Evolutionary conservation across 2,329 filamentous ascomycete genomes (phyloP), one percentile per base, ranked within the genome.

Genomic region (Pseudomassariella vexata): DNA sequence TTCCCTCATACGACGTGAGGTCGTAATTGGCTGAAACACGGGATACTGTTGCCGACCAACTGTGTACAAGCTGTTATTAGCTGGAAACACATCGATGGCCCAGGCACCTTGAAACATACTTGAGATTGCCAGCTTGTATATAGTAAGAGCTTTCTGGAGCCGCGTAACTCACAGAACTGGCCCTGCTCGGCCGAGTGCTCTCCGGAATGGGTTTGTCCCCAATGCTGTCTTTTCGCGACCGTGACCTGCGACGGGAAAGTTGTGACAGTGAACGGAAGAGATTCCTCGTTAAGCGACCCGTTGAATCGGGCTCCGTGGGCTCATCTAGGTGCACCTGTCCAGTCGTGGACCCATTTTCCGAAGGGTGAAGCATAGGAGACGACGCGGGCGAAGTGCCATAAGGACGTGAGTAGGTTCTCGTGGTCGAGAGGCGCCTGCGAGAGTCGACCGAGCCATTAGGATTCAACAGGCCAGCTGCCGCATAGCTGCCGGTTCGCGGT

Each of bases 21-120:
- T 68, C 58, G 46, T 67, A 65, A 35, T 61, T 62, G 42, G 59
- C 59, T 5, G 63, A 66, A 5, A 54, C 47, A 28, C 57, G 60
- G 23, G 55, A 53, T 16, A 47, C 46, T 20, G 53, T 49, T 24
- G 47, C 34, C 16, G 55, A 49, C 45, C 53, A 50, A 28, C 56
- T 64, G 31, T 34, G 16, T 16, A 20, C 17, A 9, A 30, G 18
- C 17, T 12, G 11, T 11, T 10, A 19, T 20, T 22, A 27, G 12
- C 12, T 21, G 1, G 28, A 44, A 15, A 35, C 10, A 15, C 6
- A 29, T 19, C 9, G 28, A 21, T 36, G 34, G 39, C 35, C 20
- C 18, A n/a, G 24, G 30, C 12, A 16, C 21, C 12, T 28, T 10
- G 23, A 9, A n/a, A 26, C 38, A 34, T 36, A 48, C 46, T 36